Evolutionary conservation across 2,329 filamentous ascomycete genomes (phyloP).

Genomic region (Cordyceps sp.): DNA sequence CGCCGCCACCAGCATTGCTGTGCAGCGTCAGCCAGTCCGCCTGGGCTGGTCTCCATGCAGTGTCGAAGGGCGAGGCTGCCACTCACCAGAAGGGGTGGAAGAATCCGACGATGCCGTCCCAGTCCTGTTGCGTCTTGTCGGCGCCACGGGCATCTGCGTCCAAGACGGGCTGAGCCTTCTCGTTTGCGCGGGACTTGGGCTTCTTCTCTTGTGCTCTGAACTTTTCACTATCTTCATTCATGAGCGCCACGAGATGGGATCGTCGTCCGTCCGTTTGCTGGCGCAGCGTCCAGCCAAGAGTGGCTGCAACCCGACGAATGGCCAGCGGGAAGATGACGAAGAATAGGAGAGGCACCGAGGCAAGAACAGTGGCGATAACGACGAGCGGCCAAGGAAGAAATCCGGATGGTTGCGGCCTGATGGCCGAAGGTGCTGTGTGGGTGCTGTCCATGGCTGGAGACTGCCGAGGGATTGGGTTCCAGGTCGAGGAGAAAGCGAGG

Average conservation of each 20-base stretch:
- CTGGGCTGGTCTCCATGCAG: too few species aligned
- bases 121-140: conserved; percentile 43
- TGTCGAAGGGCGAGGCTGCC: not conserved
- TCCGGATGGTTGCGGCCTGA: conserved; percentile 11
- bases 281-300: conserved; percentile 42
- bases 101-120: conserved; percentile 81
- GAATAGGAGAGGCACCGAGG: conserved; percentile 6
- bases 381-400: conserved; percentile 11
- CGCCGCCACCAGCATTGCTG: conserved; percentile 89
- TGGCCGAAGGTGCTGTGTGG: conserved; percentile 12
- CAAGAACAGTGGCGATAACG: conserved; percentile 9
- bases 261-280: conserved; percentile 48
- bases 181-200: too few species aligned
- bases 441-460: conserved; percentile 9
- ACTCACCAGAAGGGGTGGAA: conserved; percentile 92
- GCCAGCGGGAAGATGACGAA: conserved; percentile 11
- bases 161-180: conserved; percentile 42
- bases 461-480: not conserved
- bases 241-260: conserved; percentile 35
- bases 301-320: conserved; percentile 18
- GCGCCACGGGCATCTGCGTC: conserved; percentile 24
- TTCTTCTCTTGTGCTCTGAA: too few species aligned
- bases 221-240: conserved; percentile 27
- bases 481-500: too few species aligned
- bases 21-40: conserved; percentile 3